Conservation (phyloP, 2,329 filamentous ascomycete genomes). For the Ploettnerulaceae sp. region DNA sequence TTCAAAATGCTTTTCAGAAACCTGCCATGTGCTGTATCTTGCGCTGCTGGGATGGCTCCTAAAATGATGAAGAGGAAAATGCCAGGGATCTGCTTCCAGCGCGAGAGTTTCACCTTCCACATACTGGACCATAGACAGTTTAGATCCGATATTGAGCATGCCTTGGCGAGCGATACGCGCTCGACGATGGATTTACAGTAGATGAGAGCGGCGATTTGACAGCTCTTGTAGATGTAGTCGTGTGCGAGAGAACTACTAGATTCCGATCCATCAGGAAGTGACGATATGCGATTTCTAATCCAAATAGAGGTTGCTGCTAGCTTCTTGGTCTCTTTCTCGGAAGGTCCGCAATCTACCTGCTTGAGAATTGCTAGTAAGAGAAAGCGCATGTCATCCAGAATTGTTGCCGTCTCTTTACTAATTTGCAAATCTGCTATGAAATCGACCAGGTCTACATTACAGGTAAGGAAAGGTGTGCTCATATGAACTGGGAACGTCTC, state of each 20-base stretch:
- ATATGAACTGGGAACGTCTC: slow-evolving; percentile 39
- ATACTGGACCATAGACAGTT: slow-evolving; percentile 42
- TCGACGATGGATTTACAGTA: slow-evolving; percentile 44
- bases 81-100: slow-evolving; percentile 44
- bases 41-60: slow-evolving; percentile 14
- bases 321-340: slow-evolving; percentile 12
- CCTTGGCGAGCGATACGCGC: slow-evolving; percentile 39
- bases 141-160: slow-evolving; percentile 40
- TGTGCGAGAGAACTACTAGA: background rate
- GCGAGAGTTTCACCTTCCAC: slow-evolving; percentile 44
- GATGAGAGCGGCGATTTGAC: slow-evolving; percentile 43
- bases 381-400: slow-evolving; percentile 48
- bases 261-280: slow-evolving; percentile 22
- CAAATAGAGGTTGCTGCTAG: slow-evolving; percentile 39
- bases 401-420: slow-evolving; percentile 43
- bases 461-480: slow-evolving; percentile 44
- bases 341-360: slow-evolving; percentile 34
- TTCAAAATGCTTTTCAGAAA: slow-evolving; percentile 25
- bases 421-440: slow-evolving; percentile 41
- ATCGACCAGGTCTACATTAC: slow-evolving; percentile 40
- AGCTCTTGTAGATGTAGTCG: slow-evolving; percentile 38
- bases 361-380: slow-evolving; percentile 42
- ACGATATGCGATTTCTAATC: slow-evolving; percentile 38
- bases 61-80: slow-evolving; percentile 33
- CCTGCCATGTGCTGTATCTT: slow-evolving; percentile 18